These are phyloP conservation scores for Chimonanthus praecox DNA, from an alignment of 164 flowering plant species.

Conservation along the genomic window DNA sequence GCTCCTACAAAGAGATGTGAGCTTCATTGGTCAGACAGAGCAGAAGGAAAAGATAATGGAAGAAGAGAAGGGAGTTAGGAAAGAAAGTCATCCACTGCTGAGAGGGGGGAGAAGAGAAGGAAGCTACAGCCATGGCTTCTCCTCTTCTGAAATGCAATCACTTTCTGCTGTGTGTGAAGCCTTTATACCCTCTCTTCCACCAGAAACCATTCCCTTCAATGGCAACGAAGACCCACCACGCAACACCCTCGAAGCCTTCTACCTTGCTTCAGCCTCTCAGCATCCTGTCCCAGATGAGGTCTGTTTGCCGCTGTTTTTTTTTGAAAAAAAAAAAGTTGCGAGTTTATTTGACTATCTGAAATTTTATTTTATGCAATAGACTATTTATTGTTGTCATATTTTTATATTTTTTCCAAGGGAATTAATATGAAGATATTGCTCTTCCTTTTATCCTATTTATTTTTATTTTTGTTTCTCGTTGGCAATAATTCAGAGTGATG, in stretches of 20 bases:
- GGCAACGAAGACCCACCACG: slow-evolving; percentile 1
- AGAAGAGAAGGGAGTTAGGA: neutral
- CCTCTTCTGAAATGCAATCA: slow-evolving; percentile 2
- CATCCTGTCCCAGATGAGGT: slow-evolving; percentile 53
- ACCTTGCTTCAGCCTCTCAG: slow-evolving; percentile 12
- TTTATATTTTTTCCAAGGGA: no score
- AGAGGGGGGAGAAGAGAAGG: slow-evolving; percentile 2
- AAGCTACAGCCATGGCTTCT: slow-evolving; percentile 5
- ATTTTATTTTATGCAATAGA: neutral
- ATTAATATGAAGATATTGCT: no score
- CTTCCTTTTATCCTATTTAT: no score
- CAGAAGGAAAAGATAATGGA: neutral
- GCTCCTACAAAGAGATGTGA: neutral
- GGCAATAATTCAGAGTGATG: no score
- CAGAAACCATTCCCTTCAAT: neutral
- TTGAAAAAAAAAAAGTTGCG: no score
- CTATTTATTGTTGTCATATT: neutral
- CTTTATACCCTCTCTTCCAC: slow-evolving; percentile 6
- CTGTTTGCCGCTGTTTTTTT: neutral
- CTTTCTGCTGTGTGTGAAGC: slow-evolving; percentile 12
- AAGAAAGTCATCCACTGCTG: slow-evolving; percentile 1
- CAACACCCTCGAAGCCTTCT: slow-evolving; percentile 4
- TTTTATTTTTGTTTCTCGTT: no score
- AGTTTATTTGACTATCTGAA: neutral
- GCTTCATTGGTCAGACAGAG: neutral